Base-by-base conservation (phyloP, 768 basidiomycete genomes). In the Phylloporus scabripes region DNA sequence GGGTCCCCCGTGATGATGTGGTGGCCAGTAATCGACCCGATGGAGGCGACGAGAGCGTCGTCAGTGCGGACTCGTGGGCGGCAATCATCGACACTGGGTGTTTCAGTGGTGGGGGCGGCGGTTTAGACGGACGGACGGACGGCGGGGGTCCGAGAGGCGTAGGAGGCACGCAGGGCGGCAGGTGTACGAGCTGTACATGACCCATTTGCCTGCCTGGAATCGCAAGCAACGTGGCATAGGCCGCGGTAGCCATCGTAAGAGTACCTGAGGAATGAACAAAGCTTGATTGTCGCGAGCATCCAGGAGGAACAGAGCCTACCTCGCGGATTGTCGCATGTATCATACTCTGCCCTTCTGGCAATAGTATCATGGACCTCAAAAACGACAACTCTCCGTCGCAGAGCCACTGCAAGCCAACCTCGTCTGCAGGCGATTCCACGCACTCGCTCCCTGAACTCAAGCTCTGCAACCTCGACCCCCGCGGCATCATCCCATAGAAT, bases 381-480 rank as follows among this genome's bases (percentile, higher is more conserved):
- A 24, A 85, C 78, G 31, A 90, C 81, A 26, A 92, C 87, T 54
- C 92, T 74, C 44, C 88, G 73, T 34, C 87, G 80, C 41, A 92
- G 72, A 26, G 87, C 82, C 15, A 92, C 88, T 24, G 84, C 85
- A 33, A 92, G 79, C 88, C 87, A 90, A 14, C 86, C 87, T 28
- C 90, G 76, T 52, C 90, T 73, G 62, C 87, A 90, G 4, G 83
- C 83, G 42, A 92, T 66, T 0, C 89, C 89, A 49, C 87, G 75
- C 1, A 92, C 90, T 50, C 77, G 74, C 68, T 92, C 92, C 59
- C 87, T 76, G 62, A 95, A 94, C 69, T 93, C 91, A 51, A 94
- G 76, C 65, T 93, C 90, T 32, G 87, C 89, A 42, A 91, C 85
- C 63, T 92, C 87, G 52, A 72, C 71, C n/a, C 80, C 80, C 4